Evolutionary conservation across 352 stramenopile species (phyloP).

Genomic region (Phytopythium boreale): DNA sequence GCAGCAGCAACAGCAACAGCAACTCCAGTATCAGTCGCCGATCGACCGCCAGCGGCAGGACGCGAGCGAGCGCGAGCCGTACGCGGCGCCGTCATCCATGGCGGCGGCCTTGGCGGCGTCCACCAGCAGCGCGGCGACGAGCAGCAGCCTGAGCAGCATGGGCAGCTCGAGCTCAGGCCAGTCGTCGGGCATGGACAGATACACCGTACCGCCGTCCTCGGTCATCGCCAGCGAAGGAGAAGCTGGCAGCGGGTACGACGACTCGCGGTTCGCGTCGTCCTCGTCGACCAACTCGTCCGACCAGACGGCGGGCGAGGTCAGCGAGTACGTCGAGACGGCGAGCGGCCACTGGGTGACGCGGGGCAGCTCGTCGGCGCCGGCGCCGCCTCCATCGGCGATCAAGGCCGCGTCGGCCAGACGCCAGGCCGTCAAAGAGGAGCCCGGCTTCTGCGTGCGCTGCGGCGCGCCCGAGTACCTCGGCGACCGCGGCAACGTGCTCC

Average conservation of each 20-base stretch:
- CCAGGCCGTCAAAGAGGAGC: constrained; percentile 14
- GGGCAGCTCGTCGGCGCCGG: constrained; percentile 6
- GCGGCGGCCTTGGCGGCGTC: constrained; percentile 7
- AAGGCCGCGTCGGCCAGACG: constrained; percentile 7
- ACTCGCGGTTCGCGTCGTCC: constrained; percentile 12
- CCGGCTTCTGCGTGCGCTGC: constrained; percentile 36
- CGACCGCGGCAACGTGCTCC: constrained; percentile 36
- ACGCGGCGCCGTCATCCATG: constrained; percentile 19
- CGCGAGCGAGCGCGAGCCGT: constrained; percentile 12
- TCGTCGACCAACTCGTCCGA: constrained; percentile 25
- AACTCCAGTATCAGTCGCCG: constrained; percentile 14
- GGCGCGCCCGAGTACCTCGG: constrained; percentile 40
- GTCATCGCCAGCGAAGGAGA: neutral
- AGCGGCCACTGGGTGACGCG: constrained; percentile 65
- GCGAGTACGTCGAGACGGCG: constrained; percentile 58
- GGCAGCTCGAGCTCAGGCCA: constrained; percentile 25
- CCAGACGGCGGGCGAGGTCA: constrained; percentile 34
- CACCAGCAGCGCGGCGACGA: constrained; percentile 16
- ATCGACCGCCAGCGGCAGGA: constrained; percentile 18
- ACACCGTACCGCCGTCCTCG: constrained; percentile 5
- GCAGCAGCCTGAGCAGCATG: constrained; percentile 32
- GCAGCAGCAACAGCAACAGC: constrained; percentile 8
- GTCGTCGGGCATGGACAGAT: constrained; percentile 14
- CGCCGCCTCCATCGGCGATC: constrained; percentile 17
- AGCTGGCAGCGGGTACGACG: constrained; percentile 7